Conservation (phyloP, 140 eudicot species). For the Stevia rebaudiana region DNA sequence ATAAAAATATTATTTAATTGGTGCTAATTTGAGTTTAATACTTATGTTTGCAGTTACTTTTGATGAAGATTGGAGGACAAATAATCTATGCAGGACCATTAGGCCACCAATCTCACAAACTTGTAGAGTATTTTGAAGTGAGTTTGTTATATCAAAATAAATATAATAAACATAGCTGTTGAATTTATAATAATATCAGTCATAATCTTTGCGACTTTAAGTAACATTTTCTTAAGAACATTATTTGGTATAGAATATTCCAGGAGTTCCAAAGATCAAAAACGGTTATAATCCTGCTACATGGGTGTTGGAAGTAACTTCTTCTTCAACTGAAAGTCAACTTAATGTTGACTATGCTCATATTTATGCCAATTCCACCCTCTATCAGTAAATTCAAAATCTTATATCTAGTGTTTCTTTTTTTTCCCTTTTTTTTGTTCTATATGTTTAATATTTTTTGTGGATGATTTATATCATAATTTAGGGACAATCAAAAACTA, state of each 20-base stretch:
- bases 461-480: not conserved
- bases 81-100: conserved; percentile 66
- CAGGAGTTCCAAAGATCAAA: conserved; percentile 60
- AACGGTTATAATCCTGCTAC: conserved; percentile 72
- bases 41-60: conserved; percentile 39
- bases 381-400: conserved; percentile 36
- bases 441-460: not conserved
- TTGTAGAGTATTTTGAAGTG: conserved; percentile 66
- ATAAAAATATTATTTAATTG: not conserved
- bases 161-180: too few relatives aligned
- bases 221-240: not conserved
- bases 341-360: conserved; percentile 55
- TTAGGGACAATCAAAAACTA: conserved; percentile 20
- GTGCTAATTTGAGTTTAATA: not conserved
- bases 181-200: not conserved
- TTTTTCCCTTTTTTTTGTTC: conserved; percentile 7
- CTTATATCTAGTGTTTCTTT: not conserved
- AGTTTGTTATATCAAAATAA: not conserved
- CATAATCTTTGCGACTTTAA: not conserved
- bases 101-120: conserved; percentile 51
- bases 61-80: conserved; percentile 80
- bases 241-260: conserved; percentile 38
- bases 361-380: conserved; percentile 48
- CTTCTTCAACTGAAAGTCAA: conserved; percentile 41
- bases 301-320: conserved; percentile 62